These are phyloP conservation scores for Amphibolis antarctica DNA, from an alignment of 106 monocot species.

Conservation along the genomic window DNA sequence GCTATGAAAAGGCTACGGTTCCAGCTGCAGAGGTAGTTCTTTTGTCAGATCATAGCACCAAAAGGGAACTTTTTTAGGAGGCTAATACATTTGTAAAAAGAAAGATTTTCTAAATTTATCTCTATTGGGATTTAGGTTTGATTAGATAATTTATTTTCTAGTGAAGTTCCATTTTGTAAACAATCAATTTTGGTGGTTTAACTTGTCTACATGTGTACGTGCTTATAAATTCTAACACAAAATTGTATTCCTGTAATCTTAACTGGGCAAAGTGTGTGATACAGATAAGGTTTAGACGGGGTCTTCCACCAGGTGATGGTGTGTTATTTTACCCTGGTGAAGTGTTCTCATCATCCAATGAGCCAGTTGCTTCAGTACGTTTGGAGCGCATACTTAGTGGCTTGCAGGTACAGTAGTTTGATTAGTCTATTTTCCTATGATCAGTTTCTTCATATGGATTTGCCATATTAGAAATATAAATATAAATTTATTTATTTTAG, in stretches of 20 bases:
- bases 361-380: slow-evolving; percentile 80
- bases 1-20: slow-evolving; percentile 78
- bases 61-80: too few relatives aligned
- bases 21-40: slow-evolving; percentile 81
- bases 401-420: slow-evolving; percentile 55
- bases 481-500: too few relatives aligned
- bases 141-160: too few relatives aligned
- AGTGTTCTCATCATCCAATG: slow-evolving; percentile 73
- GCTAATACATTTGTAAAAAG: too few relatives aligned
- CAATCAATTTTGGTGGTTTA: too few relatives aligned
- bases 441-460: neutral
- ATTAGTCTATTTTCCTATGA: neutral
- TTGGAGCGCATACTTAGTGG: slow-evolving; percentile 84
- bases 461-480: too few relatives aligned
- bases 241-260: neutral
- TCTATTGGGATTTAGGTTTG: too few relatives aligned
- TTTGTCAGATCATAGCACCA: neutral
- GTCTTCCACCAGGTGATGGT: slow-evolving; percentile 96
- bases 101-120: too few relatives aligned
- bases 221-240: neutral
- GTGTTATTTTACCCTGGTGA: slow-evolving; percentile 98
- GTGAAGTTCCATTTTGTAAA: too few relatives aligned
- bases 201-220: neutral
- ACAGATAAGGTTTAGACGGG: slow-evolving; percentile 87
- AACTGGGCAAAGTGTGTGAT: neutral